Conservation (phyloP, 208 protist species). For the Wallacemonas sp. region DNA sequence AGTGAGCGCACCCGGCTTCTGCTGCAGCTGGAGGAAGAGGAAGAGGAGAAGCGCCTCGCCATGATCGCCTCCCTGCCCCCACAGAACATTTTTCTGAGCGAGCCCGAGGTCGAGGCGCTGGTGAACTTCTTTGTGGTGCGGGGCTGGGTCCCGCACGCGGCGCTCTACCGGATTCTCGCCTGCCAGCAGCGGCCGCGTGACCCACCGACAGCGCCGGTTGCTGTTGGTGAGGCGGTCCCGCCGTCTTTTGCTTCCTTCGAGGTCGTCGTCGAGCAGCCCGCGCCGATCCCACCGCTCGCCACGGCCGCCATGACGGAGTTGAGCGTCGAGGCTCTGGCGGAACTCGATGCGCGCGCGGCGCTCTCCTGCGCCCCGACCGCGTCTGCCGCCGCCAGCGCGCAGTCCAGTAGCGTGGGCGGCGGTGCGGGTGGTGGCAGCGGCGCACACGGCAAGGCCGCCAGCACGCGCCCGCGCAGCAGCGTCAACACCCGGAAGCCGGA, state of each 20-base stretch:
- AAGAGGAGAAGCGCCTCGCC: conserved; percentile 54
- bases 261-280: conserved; percentile 47
- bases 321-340: neutral
- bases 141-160: conserved; percentile 58
- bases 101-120: conserved; percentile 44
- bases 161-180: conserved; percentile 51
- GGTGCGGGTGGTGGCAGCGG: neutral
- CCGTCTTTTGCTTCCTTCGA: neutral
- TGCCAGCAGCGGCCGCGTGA: conserved; percentile 13
- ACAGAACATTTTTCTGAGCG: conserved; percentile 71
- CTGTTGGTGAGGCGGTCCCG: neutral
- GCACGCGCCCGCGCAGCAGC: neutral
- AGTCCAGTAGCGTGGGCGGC: neutral
- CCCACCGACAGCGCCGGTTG: neutral
- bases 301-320: conserved; percentile 17
- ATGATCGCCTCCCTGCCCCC: conserved; percentile 46
- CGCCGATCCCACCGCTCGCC: conserved; percentile 37
- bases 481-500: neutral
- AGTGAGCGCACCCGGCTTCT: conserved; percentile 40
- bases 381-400: neutral
- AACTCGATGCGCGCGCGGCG: neutral
- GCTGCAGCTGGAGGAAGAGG: conserved; percentile 54
- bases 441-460: neutral
- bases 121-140: conserved; percentile 45
- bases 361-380: neutral